phyloP scores from a whole-genome alignment of 345 rosid species.

The Gossypium sturtianum region DNA sequence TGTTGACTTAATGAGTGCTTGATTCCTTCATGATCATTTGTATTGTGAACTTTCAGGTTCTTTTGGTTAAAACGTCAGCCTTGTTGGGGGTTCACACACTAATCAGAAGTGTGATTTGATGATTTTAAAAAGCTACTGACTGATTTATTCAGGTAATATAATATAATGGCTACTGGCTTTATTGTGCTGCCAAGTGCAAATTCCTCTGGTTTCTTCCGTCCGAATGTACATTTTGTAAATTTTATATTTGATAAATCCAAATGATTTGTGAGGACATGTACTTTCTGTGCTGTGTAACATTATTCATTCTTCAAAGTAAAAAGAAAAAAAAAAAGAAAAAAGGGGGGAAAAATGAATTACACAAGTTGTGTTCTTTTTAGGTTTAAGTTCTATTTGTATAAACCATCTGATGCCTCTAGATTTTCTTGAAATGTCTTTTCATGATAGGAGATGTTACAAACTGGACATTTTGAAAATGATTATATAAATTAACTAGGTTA shows the following conservation, averaged over 20 bases:
- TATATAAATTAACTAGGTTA: too few species aligned
- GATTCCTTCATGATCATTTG: background rate
- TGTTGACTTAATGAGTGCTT: constrained; percentile 28
- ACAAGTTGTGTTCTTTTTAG: background rate
- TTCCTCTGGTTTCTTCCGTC: constrained; percentile 23
- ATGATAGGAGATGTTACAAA: background rate
- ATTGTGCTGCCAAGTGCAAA: constrained; percentile 18
- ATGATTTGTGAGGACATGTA: constrained; percentile 49
- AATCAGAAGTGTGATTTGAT: constrained; percentile 28
- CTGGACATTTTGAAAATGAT: too few species aligned
- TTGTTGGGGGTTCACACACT: constrained; percentile 32
- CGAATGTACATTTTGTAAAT: constrained; percentile 71
- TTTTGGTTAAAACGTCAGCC: constrained; percentile 17
- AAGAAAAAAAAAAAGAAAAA: constrained; percentile 7
- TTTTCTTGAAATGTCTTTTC: background rate
- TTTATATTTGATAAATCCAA: constrained; percentile 29
- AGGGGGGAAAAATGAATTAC: background rate
- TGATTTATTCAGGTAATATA: constrained; percentile 35
- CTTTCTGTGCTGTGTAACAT: constrained; percentile 49
- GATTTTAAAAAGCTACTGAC: constrained; percentile 40
- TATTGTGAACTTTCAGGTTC: constrained; percentile 9
- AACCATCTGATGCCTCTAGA: background rate
- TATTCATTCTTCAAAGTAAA: constrained; percentile 49
- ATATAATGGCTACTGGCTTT: constrained; percentile 12
- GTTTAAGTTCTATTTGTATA: background rate